Evolutionary conservation across 306 rosid genomes (phyloP).

Genomic region (Vicia faba): DNA sequence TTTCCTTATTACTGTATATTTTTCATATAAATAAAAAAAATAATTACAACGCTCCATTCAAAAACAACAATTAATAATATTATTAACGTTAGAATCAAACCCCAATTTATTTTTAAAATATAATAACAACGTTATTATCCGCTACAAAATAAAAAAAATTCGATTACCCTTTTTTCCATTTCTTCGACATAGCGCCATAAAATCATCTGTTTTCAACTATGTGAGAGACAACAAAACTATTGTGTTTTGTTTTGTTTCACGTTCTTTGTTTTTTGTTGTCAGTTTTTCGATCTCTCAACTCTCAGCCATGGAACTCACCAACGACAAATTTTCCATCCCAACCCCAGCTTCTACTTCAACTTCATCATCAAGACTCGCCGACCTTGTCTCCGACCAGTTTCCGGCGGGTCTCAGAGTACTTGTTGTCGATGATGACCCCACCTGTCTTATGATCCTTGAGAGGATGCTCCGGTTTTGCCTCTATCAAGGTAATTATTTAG

Average conservation of each 20-base stretch:
- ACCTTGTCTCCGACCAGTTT: conserved; percentile 63
- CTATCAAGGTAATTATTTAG: conserved; percentile 67
- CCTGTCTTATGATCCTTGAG: conserved; percentile 93
- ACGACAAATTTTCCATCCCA: conserved; percentile 60
- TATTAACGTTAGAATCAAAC: too few species aligned
- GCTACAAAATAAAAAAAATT: conserved; percentile 9
- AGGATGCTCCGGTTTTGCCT: conserved; percentile 83
- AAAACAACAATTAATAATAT: too few species aligned
- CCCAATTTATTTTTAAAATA: too few species aligned
- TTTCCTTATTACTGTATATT: too few species aligned
- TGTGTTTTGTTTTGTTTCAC: conserved; percentile 7
- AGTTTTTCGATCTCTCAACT: conserved; percentile 42
- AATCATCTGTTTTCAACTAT: conserved; percentile 35
- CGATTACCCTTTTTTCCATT: conserved; percentile 25
- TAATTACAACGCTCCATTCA: too few species aligned
- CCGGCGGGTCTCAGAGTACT: conserved; percentile 93
- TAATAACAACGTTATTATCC: background rate
- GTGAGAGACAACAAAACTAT: conserved; percentile 19
- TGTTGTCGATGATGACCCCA: conserved; percentile 95
- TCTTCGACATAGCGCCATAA: conserved; percentile 28
- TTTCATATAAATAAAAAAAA: too few species aligned
- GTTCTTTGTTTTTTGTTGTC: conserved; percentile 16
- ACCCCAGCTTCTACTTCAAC: conserved; percentile 60
- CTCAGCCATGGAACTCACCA: conserved; percentile 55
- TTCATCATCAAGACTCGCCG: conserved; percentile 47